Evolutionary conservation across 495 filamentous ascomycete species (phyloP).

Genomic region (Tuber microsphaerosporum): DNA sequence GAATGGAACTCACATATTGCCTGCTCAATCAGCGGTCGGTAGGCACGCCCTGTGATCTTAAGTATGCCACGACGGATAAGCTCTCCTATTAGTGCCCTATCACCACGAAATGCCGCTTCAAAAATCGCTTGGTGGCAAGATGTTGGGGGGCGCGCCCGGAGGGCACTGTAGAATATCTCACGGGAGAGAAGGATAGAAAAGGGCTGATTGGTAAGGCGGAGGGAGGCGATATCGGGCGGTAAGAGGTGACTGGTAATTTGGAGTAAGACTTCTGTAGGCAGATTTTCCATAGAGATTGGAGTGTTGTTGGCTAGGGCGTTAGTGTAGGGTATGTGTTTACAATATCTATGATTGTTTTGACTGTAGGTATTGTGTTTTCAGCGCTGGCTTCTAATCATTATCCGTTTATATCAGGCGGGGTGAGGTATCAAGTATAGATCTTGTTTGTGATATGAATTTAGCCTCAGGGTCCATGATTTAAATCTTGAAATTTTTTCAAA

Average conservation of each 20-base stretch:
- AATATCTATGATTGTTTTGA: no score
- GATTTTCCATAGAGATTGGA: not conserved
- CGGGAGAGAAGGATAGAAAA: not conserved
- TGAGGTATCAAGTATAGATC: no score
- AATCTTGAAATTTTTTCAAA: no score
- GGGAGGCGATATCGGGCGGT: not conserved
- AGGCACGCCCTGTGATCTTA: not conserved
- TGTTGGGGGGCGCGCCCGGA: not conserved
- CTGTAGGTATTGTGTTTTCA: no score
- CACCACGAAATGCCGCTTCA: not conserved
- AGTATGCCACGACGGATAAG: not conserved
- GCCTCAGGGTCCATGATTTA: no score
- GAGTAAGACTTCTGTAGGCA: not conserved
- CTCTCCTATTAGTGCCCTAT: not conserved
- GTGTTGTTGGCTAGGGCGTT: no score
- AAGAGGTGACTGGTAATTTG: not conserved
- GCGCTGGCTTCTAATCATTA: no score
- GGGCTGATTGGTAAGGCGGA: not conserved
- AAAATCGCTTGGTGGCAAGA: not conserved
- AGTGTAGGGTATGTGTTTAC: no score
- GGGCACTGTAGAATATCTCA: not conserved
- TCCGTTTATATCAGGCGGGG: no score
- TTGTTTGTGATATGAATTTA: no score
- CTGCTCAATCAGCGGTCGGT: not conserved
- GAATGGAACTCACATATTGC: not conserved